phyloP scores from a whole-genome alignment of 345 rosid genomes.

The Durio zibethinus region DNA sequence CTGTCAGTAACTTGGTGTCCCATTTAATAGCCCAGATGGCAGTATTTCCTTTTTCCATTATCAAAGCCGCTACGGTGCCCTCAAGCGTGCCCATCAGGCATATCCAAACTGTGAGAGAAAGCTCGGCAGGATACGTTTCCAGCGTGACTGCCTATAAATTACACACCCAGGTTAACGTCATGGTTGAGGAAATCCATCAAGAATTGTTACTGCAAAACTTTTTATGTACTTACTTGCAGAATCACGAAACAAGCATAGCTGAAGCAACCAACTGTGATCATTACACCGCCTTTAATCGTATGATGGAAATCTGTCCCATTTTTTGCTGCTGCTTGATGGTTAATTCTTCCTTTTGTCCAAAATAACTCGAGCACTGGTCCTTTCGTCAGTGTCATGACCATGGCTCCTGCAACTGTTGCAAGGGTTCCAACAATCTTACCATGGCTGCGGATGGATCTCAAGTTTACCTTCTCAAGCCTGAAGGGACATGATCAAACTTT shows the following conservation, averaged over 20 bases:
- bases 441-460: conserved; percentile 47
- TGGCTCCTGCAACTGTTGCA: conserved; percentile 86
- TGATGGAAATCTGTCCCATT: conserved; percentile 41
- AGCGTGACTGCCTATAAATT: conserved; percentile 51
- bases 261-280: conserved; percentile 64
- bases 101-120: conserved; percentile 80
- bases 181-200: not conserved
- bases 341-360: conserved; percentile 43
- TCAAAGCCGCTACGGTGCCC: conserved; percentile 49
- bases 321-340: conserved; percentile 28
- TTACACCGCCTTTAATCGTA: conserved; percentile 57
- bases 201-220: not conserved
- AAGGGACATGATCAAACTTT: not conserved
- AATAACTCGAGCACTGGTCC: conserved; percentile 57
- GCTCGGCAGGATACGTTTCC: conserved; percentile 69
- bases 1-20: conserved; percentile 73
- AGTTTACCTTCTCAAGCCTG: conserved; percentile 69
- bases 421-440: conserved; percentile 69
- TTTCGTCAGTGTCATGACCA: conserved; percentile 77
- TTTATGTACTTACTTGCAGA: conserved; percentile 45
- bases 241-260: conserved; percentile 75
- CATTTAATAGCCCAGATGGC: conserved; percentile 57
- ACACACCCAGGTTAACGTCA: not conserved
- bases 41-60: conserved; percentile 67
- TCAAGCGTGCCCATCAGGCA: conserved; percentile 69